Conservation (phyloP, 176 grass and related monocot species). For the Chloris gayana region DNA sequence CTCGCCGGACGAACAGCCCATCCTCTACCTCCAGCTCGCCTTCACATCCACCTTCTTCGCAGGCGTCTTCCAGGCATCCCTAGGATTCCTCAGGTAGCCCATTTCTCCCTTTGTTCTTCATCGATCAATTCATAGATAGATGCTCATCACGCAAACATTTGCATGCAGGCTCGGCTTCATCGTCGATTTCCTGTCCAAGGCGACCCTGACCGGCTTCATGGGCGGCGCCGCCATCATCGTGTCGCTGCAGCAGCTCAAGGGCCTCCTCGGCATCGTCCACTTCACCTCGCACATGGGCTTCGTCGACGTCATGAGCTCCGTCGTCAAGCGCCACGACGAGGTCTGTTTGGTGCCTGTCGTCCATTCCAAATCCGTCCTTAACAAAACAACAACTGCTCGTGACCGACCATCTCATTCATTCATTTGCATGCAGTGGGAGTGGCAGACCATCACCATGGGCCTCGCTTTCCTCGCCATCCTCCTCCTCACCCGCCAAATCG, state of each 20-base stretch:
- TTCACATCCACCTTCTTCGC: slow-evolving; percentile 99
- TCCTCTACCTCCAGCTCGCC: slow-evolving; percentile 88
- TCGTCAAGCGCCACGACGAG: slow-evolving; percentile 64
- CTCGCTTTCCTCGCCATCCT: slow-evolving; percentile 82
- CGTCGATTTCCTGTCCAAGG: slow-evolving; percentile 95
- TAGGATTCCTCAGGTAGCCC: slow-evolving; percentile 62
- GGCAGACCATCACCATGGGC: slow-evolving; percentile 95
- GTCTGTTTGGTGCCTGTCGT: too few relatives aligned
- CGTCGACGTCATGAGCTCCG: slow-evolving; percentile 83
- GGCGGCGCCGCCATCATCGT: slow-evolving; percentile 94
- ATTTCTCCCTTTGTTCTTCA: too few relatives aligned
- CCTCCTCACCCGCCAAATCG: slow-evolving; percentile 80
- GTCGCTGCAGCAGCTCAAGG: slow-evolving; percentile 97
- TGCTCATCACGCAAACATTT: too few relatives aligned
- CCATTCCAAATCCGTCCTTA: neutral
- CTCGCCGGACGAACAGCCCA: slow-evolving; percentile 77
- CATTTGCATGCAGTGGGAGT: slow-evolving; percentile 62
- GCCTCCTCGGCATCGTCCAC: slow-evolving; percentile 84
- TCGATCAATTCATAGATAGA: too few relatives aligned
- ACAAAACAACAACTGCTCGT: slow-evolving; percentile 13
- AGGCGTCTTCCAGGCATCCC: slow-evolving; percentile 87
- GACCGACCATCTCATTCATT: neutral
- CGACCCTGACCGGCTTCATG: slow-evolving; percentile 91
- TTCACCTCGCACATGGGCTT: slow-evolving; percentile 93
- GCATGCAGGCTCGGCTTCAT: slow-evolving; percentile 68